These are phyloP conservation scores for Trichoderma sp. DNA, from an alignment of 2,329 filamentous ascomycete species.

Conservation along the genomic window DNA sequence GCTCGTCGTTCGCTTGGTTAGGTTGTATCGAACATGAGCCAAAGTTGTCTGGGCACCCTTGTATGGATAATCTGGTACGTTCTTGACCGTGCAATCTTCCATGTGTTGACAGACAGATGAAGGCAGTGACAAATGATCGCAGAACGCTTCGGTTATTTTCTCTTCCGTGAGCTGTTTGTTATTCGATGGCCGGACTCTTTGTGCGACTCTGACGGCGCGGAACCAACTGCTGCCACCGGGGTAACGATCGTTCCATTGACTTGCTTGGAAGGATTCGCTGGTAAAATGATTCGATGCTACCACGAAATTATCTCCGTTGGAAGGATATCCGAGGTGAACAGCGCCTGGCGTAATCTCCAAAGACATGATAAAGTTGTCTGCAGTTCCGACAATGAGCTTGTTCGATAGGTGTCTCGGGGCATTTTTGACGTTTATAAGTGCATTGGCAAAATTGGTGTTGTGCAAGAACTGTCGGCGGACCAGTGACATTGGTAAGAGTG, in stretches of 20 bases:
- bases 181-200: neutral
- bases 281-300: slow-evolving; percentile 19
- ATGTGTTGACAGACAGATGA: slow-evolving; percentile 20
- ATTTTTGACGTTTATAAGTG: slow-evolving; percentile 12
- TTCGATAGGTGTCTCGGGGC: slow-evolving; percentile 23
- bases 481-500: slow-evolving; percentile 17
- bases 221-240: slow-evolving; percentile 24
- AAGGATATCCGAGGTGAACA: neutral
- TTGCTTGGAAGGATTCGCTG: slow-evolving; percentile 15
- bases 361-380: slow-evolving; percentile 16
- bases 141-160: neutral
- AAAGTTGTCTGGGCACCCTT: slow-evolving; percentile 10
- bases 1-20: slow-evolving; percentile 18
- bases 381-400: slow-evolving; percentile 17
- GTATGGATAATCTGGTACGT: slow-evolving; percentile 22
- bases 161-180: neutral
- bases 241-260: slow-evolving; percentile 1
- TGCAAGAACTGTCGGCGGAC: slow-evolving; percentile 19
- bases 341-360: neutral
- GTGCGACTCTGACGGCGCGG: neutral
- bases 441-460: slow-evolving; percentile 16
- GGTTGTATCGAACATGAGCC: slow-evolving; percentile 19
- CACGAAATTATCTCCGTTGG: neutral
- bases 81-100: slow-evolving; percentile 9
- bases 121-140: neutral